phyloP scores from a whole-genome alignment of 169 alveolate genomes.

The Perkinsus marinus region DNA sequence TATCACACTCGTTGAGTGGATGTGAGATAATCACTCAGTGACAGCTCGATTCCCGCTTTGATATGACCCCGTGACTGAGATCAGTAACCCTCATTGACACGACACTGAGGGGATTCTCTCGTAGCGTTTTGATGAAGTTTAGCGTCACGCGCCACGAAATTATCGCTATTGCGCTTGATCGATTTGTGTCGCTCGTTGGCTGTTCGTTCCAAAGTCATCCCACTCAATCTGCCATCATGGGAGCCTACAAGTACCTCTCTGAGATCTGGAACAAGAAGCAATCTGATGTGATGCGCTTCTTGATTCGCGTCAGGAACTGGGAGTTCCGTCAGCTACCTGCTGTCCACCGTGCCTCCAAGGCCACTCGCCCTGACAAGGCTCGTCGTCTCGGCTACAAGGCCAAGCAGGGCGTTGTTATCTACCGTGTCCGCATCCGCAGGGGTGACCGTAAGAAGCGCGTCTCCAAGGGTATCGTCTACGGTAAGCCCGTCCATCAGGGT shows the following conservation, averaged over 20 bases:
- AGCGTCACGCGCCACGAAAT: background rate
- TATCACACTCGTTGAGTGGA: too few species aligned
- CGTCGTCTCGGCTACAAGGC: conserved; percentile 96
- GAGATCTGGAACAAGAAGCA: conserved; percentile 98
- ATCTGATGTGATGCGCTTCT: conserved; percentile 94
- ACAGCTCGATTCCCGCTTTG: too few species aligned
- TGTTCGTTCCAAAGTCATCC: background rate
- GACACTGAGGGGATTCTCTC: too few species aligned
- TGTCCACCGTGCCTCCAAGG: conserved; percentile 84
- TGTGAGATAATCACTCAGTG: too few species aligned
- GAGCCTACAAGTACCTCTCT: conserved; percentile 87
- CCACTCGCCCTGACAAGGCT: conserved; percentile 95
- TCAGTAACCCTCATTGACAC: too few species aligned
- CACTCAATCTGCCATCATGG: conserved; percentile 50
- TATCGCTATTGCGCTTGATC: background rate
- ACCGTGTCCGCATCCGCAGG: conserved; percentile 96
- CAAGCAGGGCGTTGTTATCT: conserved; percentile 95
- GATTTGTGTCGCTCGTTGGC: background rate
- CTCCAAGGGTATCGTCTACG: conserved; percentile 96
- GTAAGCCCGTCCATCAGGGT: conserved; percentile 97
- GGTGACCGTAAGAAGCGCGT: conserved; percentile 96
- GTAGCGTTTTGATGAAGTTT: too few species aligned
- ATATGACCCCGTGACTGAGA: too few species aligned
- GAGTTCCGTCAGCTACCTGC: conserved; percentile 95
- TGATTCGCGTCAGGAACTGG: conserved; percentile 96